Base-by-base conservation (phyloP, 2,329 filamentous ascomycete species). In the Didymella pomorum region DNA sequence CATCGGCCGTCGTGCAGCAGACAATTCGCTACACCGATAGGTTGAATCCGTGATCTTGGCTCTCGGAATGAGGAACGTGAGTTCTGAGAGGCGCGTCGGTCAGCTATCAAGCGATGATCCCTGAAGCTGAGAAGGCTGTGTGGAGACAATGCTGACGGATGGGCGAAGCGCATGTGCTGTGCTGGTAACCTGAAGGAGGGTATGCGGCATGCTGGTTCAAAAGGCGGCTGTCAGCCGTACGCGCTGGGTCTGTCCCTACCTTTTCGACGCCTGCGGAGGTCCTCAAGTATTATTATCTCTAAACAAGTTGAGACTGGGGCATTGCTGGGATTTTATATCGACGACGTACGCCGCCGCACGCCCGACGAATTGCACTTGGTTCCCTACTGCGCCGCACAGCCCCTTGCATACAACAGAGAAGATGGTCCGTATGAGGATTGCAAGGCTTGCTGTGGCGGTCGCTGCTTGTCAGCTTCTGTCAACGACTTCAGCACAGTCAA, bases 371-470 rank as follows among this genome's bases (percentile, higher is more conserved):
- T 31, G 31, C n/a, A 7, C 12, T 44, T 33, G 25, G 23, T 29
- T n/a, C 26, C 20, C 18, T 9, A 48, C 18, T 25, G 28, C n/a
- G 23, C n/a, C 45, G 14, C 14, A 54, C 45, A 7, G n/a, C 9
- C 26, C 7, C 41, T 51, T 45, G 20, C 35, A 23, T 11, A 42
- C 12, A 43, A n/a, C 29, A 43, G 25, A 18, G 37, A 51, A 29
- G 8, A 68, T 68, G 61, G 58, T 44, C 29, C 57, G 37, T 29
- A 58, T 51, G 16, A 63, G 52, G 53, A 43, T 56, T 10, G 45
- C 51, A 23, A 58, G 60, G 52, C 48, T 66, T 48, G 64, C 58
- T 51, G 52, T 56, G 12, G 49, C 45, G n/a, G 18, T 65, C 43
- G 52, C 35, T 58, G 45, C 53, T 39, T 58, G 56, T 37, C 60